Evolutionary conservation across 2,329 filamentous ascomycete genomes (phyloP), one percentile per base, ranked within the genome.

Genomic region (Aspergillus versicolor): DNA sequence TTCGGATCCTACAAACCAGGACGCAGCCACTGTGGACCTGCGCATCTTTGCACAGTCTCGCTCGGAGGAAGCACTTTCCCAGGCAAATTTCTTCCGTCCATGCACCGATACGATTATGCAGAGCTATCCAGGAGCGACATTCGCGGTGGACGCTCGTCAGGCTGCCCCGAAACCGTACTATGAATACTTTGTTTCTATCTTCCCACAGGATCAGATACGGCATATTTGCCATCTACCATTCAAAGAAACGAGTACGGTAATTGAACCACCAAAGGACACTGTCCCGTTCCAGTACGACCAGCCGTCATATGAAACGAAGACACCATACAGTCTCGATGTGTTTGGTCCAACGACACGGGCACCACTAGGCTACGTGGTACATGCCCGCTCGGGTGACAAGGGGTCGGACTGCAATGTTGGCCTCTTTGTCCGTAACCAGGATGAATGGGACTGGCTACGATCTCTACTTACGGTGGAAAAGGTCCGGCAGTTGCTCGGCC

Each of bases 361-460:
- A 3, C 69, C 64, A 0, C 53, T 77, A 7, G 74, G 73, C 15
- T 70, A 63, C 57, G 62, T 77, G 3, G 73, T 72, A 2, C 71
- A 70, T 19, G 74, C 66, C 5, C 69, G 74, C 3, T 75, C 71
- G 3, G 75, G 75, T 0, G 79, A 81, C 50, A 81, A 81, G 57
- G 77, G 72, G 0, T 70, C 72, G 0, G 75, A 81, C 60, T 72
- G 70, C 32, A 81, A 81, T 48, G 70, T 79, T 4, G 79, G 78
- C 0, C 74, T 81, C 58, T 84, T 78, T 52, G 74, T 77, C 3
- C 70, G 73, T 1, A 61, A 68, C 37, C 62, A 64, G 0, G 74
- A 78, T 30, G 78, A 81, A 61, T 82, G 72, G 60, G 64, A 74
- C 0, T 80, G 77, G 75, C 65, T 79, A 11, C 70, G 72, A 12